A percentile compares a stretch with the other conserved stretches of the same genome.
Conservation (phyloP, 257 asterid genomes). For the Jacaranda copaia region DNA sequence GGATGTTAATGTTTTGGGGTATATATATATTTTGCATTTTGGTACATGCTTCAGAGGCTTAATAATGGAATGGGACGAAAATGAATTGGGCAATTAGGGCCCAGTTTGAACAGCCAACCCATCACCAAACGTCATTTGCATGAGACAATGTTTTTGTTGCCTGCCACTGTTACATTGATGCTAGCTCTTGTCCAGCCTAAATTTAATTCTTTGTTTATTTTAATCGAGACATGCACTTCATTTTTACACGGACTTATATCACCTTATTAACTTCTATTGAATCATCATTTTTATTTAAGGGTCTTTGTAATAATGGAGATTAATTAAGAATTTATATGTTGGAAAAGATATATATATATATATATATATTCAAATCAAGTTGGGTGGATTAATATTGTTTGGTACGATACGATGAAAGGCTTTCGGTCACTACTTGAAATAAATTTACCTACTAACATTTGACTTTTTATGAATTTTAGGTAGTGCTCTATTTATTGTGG, state of each 20-base stretch:
- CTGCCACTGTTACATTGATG: constrained; percentile 46
- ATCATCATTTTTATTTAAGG: background rate
- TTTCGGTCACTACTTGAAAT: no score
- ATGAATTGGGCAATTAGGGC: constrained; percentile 35
- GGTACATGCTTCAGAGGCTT: constrained; percentile 5
- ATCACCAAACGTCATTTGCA: constrained; percentile 47
- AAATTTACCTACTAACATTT: no score
- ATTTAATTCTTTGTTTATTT: background rate
- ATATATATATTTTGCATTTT: no score
- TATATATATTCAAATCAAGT: no score
- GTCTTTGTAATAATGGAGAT: background rate
- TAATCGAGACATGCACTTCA: background rate
- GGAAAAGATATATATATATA: no score
- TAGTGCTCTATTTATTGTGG: no score
- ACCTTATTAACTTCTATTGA: background rate
- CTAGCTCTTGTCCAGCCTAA: constrained; percentile 26
- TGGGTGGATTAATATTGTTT: no score
- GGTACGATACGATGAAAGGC: no score
- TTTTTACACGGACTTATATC: background rate
- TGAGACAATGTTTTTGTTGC: constrained; percentile 45
- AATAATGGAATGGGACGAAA: constrained; percentile 35
- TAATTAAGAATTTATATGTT: background rate
- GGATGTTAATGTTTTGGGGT: no score
- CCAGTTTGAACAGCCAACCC: constrained; percentile 41
- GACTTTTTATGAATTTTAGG: no score